These are phyloP conservation scores for Sugiyamaella chiloensis DNA, from an alignment of 805 yeast genomes.

Conservation along the genomic window DNA sequence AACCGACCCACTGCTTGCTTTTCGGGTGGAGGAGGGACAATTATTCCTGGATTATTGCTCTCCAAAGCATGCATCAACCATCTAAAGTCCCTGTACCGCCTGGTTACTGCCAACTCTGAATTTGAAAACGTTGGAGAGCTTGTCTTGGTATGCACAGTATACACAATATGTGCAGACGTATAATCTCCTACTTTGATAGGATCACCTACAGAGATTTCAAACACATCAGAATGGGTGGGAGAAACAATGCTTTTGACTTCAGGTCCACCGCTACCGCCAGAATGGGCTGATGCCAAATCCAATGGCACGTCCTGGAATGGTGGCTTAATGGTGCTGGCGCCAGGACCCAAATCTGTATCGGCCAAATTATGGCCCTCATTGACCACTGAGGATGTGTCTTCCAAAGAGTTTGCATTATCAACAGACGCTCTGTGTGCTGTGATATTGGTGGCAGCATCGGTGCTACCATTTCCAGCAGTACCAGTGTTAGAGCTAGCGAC, in stretches of 20 bases:
- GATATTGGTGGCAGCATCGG: background rate
- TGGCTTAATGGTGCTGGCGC: background rate
- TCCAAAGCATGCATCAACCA: conserved; percentile 91
- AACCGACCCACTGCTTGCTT: conserved; percentile 92
- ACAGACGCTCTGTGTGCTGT: background rate
- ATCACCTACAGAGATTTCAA: conserved; percentile 77
- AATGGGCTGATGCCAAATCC: background rate
- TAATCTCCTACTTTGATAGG: conserved; percentile 90
- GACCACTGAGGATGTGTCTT: background rate
- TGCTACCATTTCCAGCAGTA: background rate
- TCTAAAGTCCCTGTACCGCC: conserved; percentile 88
- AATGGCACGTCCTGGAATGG: conserved; percentile 19
- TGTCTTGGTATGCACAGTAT: conserved; percentile 66
- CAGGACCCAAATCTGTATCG: background rate
- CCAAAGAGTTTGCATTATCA: background rate
- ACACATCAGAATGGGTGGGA: conserved; percentile 20
- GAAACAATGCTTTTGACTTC: conserved; percentile 1
- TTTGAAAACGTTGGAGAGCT: conserved; percentile 38
- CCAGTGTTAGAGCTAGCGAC: background rate
- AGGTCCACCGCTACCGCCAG: background rate
- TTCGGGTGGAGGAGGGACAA: conserved; percentile 94
- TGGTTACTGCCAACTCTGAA: conserved; percentile 57
- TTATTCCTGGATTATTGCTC: conserved; percentile 81
- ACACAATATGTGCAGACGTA: conserved; percentile 84
- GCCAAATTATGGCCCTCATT: background rate